Conservation (phyloP, 1,284 basidiomycete genomes). For the Marasmius sp. region DNA sequence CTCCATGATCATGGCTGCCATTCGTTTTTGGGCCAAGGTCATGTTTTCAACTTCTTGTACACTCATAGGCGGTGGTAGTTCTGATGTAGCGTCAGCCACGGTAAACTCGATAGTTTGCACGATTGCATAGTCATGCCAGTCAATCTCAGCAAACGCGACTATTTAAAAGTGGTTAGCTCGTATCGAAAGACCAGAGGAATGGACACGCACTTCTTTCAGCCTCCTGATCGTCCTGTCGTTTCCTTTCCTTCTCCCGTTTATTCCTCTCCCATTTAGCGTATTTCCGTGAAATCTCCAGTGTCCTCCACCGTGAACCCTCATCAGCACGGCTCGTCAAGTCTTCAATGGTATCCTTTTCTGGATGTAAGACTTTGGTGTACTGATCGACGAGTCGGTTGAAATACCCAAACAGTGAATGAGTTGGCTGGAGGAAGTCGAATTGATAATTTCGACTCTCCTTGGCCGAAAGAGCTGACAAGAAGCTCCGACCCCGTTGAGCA, state of each 20-base stretch:
- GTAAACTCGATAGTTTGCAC: slow-evolving; percentile 99
- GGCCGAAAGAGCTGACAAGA: slow-evolving; percentile 83
- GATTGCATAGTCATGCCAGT: slow-evolving; percentile 99
- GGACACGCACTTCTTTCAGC: slow-evolving; percentile 72
- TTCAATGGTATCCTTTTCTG: slow-evolving; percentile 74
- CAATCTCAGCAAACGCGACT: slow-evolving; percentile 95
- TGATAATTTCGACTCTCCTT: slow-evolving; percentile 95
- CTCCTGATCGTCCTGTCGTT: slow-evolving; percentile 86
- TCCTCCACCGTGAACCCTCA: slow-evolving; percentile 68
- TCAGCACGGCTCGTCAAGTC: slow-evolving; percentile 65
- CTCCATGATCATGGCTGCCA: slow-evolving; percentile 99
- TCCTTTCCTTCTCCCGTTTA: slow-evolving; percentile 83
- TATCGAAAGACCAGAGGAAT: slow-evolving; percentile 7
- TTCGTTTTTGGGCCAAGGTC: slow-evolving; percentile 95
- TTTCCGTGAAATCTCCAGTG: slow-evolving; percentile 74
- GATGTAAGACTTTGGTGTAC: slow-evolving; percentile 89
- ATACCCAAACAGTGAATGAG: slow-evolving; percentile 93
- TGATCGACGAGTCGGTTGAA: slow-evolving; percentile 98
- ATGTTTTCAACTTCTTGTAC: slow-evolving; percentile 94
- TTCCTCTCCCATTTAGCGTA: slow-evolving; percentile 90
- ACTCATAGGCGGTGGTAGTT: slow-evolving; percentile 93
- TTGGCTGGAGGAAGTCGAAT: slow-evolving; percentile 96
- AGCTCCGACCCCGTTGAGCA: slow-evolving; percentile 86
- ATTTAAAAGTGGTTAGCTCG: slow-evolving; percentile 11
- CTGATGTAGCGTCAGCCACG: slow-evolving; percentile 84